These are phyloP conservation scores for Backusella sp. DNA, from an alignment of 192 early-diverging fungal species.

Conservation along the genomic window DNA sequence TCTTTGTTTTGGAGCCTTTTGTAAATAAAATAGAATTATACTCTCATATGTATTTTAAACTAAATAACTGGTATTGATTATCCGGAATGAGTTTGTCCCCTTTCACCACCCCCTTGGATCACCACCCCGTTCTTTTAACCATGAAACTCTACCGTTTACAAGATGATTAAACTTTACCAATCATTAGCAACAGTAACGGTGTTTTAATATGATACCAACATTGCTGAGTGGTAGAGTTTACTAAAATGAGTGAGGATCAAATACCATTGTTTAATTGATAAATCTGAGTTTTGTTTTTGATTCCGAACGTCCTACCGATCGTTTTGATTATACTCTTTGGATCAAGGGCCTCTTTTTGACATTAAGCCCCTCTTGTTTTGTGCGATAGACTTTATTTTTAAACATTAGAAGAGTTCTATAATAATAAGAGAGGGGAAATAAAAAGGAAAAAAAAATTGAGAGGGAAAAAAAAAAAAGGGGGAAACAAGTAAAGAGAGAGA, in stretches of 20 bases:
- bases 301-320: neutral
- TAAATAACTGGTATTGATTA: neutral
- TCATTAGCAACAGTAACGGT: neutral
- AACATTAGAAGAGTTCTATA: neutral
- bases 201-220: neutral
- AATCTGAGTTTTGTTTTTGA: neutral
- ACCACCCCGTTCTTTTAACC: neutral
- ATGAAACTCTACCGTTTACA: neutral
- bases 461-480: neutral
- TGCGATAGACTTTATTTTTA: neutral
- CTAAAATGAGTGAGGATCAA: neutral
- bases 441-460: neutral
- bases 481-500: neutral
- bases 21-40: neutral
- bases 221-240: neutral
- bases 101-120: neutral
- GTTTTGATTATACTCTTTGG: neutral
- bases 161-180: neutral
- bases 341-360: neutral
- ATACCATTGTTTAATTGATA: neutral
- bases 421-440: neutral
- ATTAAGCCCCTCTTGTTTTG: neutral
- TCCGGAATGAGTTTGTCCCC: neutral
- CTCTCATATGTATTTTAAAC: neutral
- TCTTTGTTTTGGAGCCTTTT: neutral